Evolutionary conservation across 768 basidiomycete genomes (phyloP).

Genomic region (Termitomyces sp.): DNA sequence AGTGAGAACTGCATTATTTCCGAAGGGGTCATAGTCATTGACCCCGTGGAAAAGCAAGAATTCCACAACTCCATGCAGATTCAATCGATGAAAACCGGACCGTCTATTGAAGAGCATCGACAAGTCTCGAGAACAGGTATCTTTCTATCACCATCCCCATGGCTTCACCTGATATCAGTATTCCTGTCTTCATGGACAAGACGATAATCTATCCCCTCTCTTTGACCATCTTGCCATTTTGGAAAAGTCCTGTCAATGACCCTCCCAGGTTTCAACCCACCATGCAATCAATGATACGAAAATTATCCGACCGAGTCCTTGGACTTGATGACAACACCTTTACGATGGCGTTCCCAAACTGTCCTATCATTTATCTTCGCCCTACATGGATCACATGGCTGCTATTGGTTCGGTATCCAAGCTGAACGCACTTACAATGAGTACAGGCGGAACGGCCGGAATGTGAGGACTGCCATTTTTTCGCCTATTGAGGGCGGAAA

Average conservation of each 20-base stretch:
- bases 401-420: conserved; percentile 22
- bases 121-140: neutral
- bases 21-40: no score
- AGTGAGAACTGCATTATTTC: no score
- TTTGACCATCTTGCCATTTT: neutral
- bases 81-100: neutral
- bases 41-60: no score
- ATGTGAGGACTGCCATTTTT: conserved; percentile 22
- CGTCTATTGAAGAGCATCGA: neutral
- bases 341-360: conserved; percentile 8
- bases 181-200: neutral
- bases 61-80: no score
- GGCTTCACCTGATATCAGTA: neutral
- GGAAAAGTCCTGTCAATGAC: neutral
- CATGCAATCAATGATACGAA: conserved; percentile 21
- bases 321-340: conserved; percentile 19
- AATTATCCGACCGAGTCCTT: conserved; percentile 18
- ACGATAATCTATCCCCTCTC: neutral
- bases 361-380: conserved; percentile 19
- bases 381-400: conserved; percentile 22
- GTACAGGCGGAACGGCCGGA: conserved; percentile 13
- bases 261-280: conserved; percentile 16
- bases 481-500: conserved; percentile 25
- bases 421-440: conserved; percentile 20
- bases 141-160: neutral